Base-by-base conservation (phyloP, 345 rosid species). In the Fremontodendron californicum region DNA sequence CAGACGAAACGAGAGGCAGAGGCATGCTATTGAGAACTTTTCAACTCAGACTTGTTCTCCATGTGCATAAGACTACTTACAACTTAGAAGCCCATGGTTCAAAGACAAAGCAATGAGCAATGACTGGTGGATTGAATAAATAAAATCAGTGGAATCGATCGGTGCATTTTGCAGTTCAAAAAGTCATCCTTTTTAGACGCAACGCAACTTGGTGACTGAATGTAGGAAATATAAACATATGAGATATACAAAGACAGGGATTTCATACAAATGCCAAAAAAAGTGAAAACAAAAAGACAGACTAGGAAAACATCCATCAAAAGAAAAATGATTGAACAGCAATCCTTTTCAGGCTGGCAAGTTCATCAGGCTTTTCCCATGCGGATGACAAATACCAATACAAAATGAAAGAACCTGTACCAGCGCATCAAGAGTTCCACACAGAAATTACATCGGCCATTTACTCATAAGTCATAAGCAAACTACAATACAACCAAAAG, bases 1-100 rank as follows among this genome's bases (percentile, higher is more conserved):
- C 35, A 33, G 35, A 33, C 35, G n/a, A n/a, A n/a, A 92, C 88
- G 19, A 93, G 88, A 35, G 98, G 97, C 3, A 1, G 35, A 33
- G 3, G 35, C 35, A 33, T 33, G 35, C 1, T 3, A 33, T 33
- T 33, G 35, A 33, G 35, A 33, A 33, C 35, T 1, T 33, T 33
- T 33, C 35, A 33, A 33, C 35, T 3, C 35, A 33, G 35, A 33
- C 35, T 33, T 3, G 35, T 33, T 33, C 35, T 33, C 35, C 35
- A 33, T 33, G 35, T 33, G 35, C 35, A 33, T 33, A 33, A 33
- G 35, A 33, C 35, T 33, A 33, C 35, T 33, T 33, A 33, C n/a
- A n/a, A n/a, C n/a, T 33, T 33, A 33, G 3, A 33, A 33, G 35
- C 35, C 35, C 35, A 33, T 3, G 35, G 35, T 33, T 33, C 35